Evolutionary conservation across 176 grass and related monocot genomes (phyloP), one percentile per base, ranked within the genome.

Genomic region (Oryza nivara): DNA sequence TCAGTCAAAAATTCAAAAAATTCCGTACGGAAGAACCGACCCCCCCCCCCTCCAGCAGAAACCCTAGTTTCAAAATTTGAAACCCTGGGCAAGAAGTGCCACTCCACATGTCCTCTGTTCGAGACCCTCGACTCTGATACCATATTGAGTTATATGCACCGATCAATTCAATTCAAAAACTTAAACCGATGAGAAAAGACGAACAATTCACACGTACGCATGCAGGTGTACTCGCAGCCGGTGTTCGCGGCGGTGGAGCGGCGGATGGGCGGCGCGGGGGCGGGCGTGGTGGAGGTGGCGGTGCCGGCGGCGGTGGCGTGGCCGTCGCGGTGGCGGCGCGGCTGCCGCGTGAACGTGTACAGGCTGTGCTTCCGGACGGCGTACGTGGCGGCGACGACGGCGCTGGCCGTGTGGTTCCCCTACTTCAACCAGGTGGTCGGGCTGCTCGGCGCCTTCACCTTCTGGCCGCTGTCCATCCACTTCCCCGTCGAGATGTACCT

Each of bases 401-500:
- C 87, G 63, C 64, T 95, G 32, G 89, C 96, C 17, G 88, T 96
- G 81, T 85, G 74, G 72, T 98, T 94, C 68, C 96, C 91, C 0
- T 98, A 84, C 89, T 96, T 94, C 93, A 94, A 96, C 86, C 49
- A 93, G 83, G 73, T 96, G 60, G 34, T 98, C 17, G 96, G 89
- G 9, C 80, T 94, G 67, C 86, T 92, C 58, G 93, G 91, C 9
- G 80, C 93, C 14, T 84, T 98, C 71, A 65, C 75, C 12, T 98
- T 98, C 86, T 94, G 89, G 89, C 91, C 93, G 11, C 34, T 95
- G 71, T 82, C 78, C 66, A 69, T 98, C 84, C 84, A 95, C 72
- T 92, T 95, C 81, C 96, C 96, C 9, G 89, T 91, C n/a, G 81
- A 93, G 82, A 98, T 98, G 96, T 98, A 95, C 88, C 77, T 93